Percentiles rank a stretch among this genome's conserved stretches.
These are phyloP conservation scores for Rhodocollybia butyracea DNA, from an alignment of 768 basidiomycete species.

Conservation along the genomic window DNA sequence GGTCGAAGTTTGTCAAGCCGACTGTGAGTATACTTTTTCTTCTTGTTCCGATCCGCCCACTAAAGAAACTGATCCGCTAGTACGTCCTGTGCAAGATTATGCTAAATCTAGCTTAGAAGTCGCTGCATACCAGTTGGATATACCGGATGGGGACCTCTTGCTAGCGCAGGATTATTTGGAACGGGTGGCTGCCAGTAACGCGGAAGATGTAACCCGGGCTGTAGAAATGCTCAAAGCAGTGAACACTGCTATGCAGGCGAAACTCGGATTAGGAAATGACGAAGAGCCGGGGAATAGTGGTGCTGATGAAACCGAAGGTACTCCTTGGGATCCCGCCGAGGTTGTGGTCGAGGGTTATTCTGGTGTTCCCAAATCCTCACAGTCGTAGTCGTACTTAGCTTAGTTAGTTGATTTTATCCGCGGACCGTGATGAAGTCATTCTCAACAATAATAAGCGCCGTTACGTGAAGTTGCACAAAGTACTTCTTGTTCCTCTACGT, in stretches of 20 bases:
- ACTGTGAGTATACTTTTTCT: slow-evolving; percentile 39
- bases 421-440: too few relatives aligned
- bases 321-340: too few relatives aligned
- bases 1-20: slow-evolving; percentile 66
- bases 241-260: not conserved
- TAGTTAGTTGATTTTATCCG: too few relatives aligned
- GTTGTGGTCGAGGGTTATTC: too few relatives aligned
- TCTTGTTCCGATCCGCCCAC: not conserved
- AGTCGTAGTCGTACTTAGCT: too few relatives aligned
- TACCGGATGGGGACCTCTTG: slow-evolving; percentile 58
- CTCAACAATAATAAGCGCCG: too few relatives aligned
- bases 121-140: slow-evolving; percentile 72
- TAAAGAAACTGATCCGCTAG: slow-evolving; percentile 33
- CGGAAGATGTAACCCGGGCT: slow-evolving; percentile 75
- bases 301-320: too few relatives aligned
- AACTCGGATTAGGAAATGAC: not conserved
- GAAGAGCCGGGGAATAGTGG: not conserved
- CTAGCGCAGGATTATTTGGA: slow-evolving; percentile 75
- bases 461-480: too few relatives aligned
- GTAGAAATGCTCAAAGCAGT: slow-evolving; percentile 60
- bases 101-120: slow-evolving; percentile 83
- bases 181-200: slow-evolving; percentile 72
- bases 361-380: too few relatives aligned
- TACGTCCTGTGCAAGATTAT: slow-evolving; percentile 71
- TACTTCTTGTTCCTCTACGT: not conserved